Evolutionary conservation across 805 yeast genomes (phyloP), one percentile per base, ranked within the genome.

Genomic region (Candida yuanshanica): DNA sequence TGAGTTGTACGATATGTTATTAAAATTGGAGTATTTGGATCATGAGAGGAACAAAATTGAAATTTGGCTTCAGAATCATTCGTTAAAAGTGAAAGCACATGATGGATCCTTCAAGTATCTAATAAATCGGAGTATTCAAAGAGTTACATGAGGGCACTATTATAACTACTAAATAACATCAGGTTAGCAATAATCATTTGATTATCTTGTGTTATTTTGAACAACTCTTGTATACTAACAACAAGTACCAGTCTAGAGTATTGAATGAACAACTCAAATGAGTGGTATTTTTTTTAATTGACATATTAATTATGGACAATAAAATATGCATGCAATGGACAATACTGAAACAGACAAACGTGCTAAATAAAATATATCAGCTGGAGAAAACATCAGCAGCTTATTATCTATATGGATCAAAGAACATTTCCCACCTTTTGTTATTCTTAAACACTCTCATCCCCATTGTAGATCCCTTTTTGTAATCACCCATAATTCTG

Each of bases 401-500:
- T n/a, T n/a, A n/a, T 59, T 46, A 71, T 59, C 60, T 62, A 47
- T 61, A 63, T 16, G 78, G 84, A 56, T 77, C 81, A 57, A 80
- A 80, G 46, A 70, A 72, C 56, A 65, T 62, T 55, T 74, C 74
- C 35, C 75, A 52, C 44, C 57, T 55, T 4, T 79, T 37, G 22
- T 40, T 69, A 33, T 69, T 66, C 45, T 63, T 55, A 54, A 81
- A 78, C 20, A 79, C 74, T 44, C 84, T 66, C 86, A 79, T 79
- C n/a, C 84, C 85, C 68, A 75, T 66, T 25, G 80, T 75, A 13
- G 64, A 59, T 14, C 75, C 72, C 35, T 63, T 65, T n/a, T 55
- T 56, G 42, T 61, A 64, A 36, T 65, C 63, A 32, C 65, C 69
- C n/a, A 57, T 48, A 9, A 58, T 45, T 32, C 71, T 61, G n/a